Conservation (phyloP, 2,329 filamentous ascomycete species). For the Boeremia lycopersici region DNA sequence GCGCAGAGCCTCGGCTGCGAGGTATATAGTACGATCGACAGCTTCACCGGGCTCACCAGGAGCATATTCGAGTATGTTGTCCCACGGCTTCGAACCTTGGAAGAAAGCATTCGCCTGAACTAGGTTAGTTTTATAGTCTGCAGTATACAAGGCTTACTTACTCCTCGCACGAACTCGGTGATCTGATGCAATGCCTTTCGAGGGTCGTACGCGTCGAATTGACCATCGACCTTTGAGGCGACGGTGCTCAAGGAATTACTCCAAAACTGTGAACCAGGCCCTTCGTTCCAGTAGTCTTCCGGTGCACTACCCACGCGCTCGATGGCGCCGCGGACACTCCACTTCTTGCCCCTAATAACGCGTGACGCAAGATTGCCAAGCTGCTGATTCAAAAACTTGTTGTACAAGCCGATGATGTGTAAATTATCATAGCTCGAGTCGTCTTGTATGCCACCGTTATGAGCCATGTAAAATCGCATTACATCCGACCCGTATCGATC, state of each 20-base stretch:
- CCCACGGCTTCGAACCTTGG: slow-evolving; percentile 71
- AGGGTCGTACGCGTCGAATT: slow-evolving; percentile 38
- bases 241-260: slow-evolving; percentile 47
- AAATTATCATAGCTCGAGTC: slow-evolving; percentile 88
- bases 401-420: slow-evolving; percentile 76
- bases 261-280: slow-evolving; percentile 37
- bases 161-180: slow-evolving; percentile 36
- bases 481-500: slow-evolving; percentile 86
- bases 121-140: slow-evolving; percentile 34
- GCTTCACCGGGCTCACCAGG: slow-evolving; percentile 40
- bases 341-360: slow-evolving; percentile 70
- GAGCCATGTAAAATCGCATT: slow-evolving; percentile 86
- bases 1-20: slow-evolving; percentile 76
- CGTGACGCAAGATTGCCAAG: slow-evolving; percentile 82
- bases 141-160: slow-evolving; percentile 19
- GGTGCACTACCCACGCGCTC: slow-evolving; percentile 39
- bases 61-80: slow-evolving; percentile 50
- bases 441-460: slow-evolving; percentile 75
- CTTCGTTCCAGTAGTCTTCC: slow-evolving; percentile 36
- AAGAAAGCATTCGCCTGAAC: slow-evolving; percentile 69
- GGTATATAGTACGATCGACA: slow-evolving; percentile 64
- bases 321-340: slow-evolving; percentile 69
- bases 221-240: slow-evolving; percentile 26
- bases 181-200: slow-evolving; percentile 34
- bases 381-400: slow-evolving; percentile 75